Evolutionary conservation across 164 flowering plant species (phyloP).

Genomic region (Platanus orientalis): DNA sequence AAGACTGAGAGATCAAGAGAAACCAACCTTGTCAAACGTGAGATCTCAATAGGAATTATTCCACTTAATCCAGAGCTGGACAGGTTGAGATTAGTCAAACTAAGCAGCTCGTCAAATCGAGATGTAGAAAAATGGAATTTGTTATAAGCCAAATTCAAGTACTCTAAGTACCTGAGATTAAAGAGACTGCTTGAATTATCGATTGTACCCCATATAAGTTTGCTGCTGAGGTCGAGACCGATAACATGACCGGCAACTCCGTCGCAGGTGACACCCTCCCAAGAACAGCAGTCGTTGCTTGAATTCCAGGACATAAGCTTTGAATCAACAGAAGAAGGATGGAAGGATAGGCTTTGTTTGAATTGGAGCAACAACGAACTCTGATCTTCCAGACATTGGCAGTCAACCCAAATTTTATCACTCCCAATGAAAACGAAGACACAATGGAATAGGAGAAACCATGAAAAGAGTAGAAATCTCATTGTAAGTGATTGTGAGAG

Average conservation of each 20-base stretch:
- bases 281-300: conserved; percentile 4
- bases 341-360: conserved; percentile 20
- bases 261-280: conserved; percentile 35
- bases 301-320: conserved; percentile 31
- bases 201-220: conserved; percentile 19
- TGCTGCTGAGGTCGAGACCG: too few species aligned
- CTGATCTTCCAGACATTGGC: too few species aligned
- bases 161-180: conserved; percentile 25
- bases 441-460: conserved; percentile 13
- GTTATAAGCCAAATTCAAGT: conserved; percentile 35
- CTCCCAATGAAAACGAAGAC: neutral
- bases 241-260: conserved; percentile 21
- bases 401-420: conserved; percentile 4
- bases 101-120: conserved; percentile 23
- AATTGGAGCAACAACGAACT: conserved; percentile 20
- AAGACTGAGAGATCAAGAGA: conserved; percentile 31
- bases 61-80: conserved; percentile 40
- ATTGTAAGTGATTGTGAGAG: too few species aligned
- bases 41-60: conserved; percentile 31
- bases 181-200: conserved; percentile 27
- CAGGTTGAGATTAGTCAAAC: too few species aligned
- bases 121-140: conserved; percentile 26
- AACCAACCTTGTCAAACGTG: too few species aligned
- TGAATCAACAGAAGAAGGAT: neutral
- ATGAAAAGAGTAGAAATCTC: conserved; percentile 18